Conservation (phyloP, 1,139 yeast species). For the Zygotorulaspora mrakii region DNA sequence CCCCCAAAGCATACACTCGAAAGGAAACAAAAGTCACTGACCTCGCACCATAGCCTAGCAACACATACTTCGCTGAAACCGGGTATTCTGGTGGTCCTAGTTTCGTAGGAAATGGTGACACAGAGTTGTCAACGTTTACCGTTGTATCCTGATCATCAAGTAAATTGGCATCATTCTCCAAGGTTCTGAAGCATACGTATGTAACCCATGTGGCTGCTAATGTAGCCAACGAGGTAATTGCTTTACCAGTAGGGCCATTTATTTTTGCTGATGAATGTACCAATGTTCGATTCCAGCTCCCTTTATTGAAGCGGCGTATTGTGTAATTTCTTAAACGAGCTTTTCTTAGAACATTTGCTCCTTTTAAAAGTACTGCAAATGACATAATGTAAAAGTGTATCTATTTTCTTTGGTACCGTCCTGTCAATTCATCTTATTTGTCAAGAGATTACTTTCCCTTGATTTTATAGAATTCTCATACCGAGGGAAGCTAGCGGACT, state of each 20-base stretch:
- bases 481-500: too few relatives aligned
- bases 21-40: slow-evolving; percentile 77
- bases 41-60: slow-evolving; percentile 78
- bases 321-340: not conserved
- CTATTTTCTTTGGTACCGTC: not conserved
- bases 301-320: not conserved
- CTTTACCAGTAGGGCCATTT: too few relatives aligned
- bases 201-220: slow-evolving; percentile 4
- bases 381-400: not conserved
- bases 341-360: not conserved
- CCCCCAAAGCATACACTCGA: slow-evolving; percentile 82
- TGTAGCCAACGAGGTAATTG: not conserved
- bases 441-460: too few relatives aligned
- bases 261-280: not conserved
- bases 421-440: too few relatives aligned
- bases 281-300: not conserved
- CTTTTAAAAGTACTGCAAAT: not conserved
- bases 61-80: slow-evolving; percentile 38
- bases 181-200: too few relatives aligned
- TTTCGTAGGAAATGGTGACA: slow-evolving; percentile 49
- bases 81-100: slow-evolving; percentile 21
- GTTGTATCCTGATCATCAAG: slow-evolving; percentile 19
- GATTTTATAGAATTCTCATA: too few relatives aligned
- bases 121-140: slow-evolving; percentile 48
- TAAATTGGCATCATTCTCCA: slow-evolving; percentile 11